Evolutionary conservation across 2,329 filamentous ascomycete genomes (phyloP).

Genomic region (Teratosphaeria pseudoeucalypti): DNA sequence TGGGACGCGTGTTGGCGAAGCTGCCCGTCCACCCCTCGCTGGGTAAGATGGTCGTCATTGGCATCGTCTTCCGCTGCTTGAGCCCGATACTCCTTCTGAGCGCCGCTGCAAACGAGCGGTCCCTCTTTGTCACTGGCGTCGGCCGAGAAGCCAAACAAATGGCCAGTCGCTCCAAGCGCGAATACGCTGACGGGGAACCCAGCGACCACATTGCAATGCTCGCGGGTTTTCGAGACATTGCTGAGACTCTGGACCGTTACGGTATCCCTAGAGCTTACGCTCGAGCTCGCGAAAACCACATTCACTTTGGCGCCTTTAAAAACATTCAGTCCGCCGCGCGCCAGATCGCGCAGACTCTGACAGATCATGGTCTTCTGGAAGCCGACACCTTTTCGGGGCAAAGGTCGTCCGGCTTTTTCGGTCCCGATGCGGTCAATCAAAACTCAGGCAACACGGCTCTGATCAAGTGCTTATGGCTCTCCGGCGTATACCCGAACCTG

Average conservation of each 20-base stretch:
- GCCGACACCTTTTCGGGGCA: neutral
- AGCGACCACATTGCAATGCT: constrained; percentile 39
- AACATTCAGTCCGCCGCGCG: constrained; percentile 26
- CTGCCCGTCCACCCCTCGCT: constrained; percentile 34
- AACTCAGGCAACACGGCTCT: constrained; percentile 35
- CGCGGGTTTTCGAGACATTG: constrained; percentile 35
- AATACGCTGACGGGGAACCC: constrained; percentile 26
- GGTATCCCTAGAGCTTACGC: constrained; percentile 22
- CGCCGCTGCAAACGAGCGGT: constrained; percentile 23
- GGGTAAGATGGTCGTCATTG: constrained; percentile 42
- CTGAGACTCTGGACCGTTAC: constrained; percentile 19
- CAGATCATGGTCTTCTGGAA: constrained; percentile 26
- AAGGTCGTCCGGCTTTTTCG: constrained; percentile 6
- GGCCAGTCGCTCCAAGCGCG: constrained; percentile 16
- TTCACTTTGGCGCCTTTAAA: constrained; percentile 28
- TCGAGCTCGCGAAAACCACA: constrained; percentile 23
- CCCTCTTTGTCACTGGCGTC: constrained; percentile 25
- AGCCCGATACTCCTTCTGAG: constrained; percentile 40
- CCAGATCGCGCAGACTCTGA: constrained; percentile 31
- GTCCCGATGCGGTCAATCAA: constrained; percentile 28
- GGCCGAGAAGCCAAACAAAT: constrained; percentile 12
- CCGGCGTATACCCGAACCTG: constrained; percentile 38
- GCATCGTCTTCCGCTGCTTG: constrained; percentile 42
- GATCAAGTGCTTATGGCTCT: constrained; percentile 37
- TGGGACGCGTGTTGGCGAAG: constrained; percentile 35